Conservation (phyloP, 192 early-diverging fungal genomes). For the Gryganskiella cystojenkinii region DNA sequence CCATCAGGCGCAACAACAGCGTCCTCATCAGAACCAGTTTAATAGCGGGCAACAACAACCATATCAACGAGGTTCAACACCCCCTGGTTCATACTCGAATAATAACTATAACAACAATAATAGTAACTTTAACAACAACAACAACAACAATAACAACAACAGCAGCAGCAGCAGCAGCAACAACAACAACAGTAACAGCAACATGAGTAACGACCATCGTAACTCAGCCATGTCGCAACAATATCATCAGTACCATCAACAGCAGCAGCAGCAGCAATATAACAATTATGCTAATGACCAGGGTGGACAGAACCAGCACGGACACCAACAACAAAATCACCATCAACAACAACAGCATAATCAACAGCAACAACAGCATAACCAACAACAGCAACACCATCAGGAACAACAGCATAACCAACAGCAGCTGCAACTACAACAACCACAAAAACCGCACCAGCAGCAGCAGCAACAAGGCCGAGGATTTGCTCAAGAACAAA, state of each 20-base stretch:
- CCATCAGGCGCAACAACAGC: constrained; percentile 13
- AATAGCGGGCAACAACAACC: background rate
- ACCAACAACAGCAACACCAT: background rate
- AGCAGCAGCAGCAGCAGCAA: constrained; percentile 7
- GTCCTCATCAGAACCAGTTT: constrained; percentile 1
- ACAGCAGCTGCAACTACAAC: background rate
- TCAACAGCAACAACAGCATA: background rate
- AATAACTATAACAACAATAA: background rate
- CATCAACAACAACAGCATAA: background rate
- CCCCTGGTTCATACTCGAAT: background rate
- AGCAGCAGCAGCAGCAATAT: constrained; percentile 7
- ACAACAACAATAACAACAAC: constrained; percentile 2
- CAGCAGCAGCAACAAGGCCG: constrained; percentile 1
- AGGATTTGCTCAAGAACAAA: constrained; percentile 3
- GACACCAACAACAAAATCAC: background rate
- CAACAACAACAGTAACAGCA: constrained; percentile 5
- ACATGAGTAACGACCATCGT: constrained; percentile 3
- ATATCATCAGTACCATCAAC: background rate
- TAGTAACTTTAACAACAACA: constrained; percentile 1
- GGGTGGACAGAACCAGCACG: background rate
- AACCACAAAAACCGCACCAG: background rate
- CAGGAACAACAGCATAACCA: background rate
- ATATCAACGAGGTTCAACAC: background rate
- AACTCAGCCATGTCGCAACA: too few relatives aligned
- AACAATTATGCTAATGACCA: background rate